Base-by-base conservation (phyloP, 139 green algal species). In the Haematococcus sp. region DNA sequence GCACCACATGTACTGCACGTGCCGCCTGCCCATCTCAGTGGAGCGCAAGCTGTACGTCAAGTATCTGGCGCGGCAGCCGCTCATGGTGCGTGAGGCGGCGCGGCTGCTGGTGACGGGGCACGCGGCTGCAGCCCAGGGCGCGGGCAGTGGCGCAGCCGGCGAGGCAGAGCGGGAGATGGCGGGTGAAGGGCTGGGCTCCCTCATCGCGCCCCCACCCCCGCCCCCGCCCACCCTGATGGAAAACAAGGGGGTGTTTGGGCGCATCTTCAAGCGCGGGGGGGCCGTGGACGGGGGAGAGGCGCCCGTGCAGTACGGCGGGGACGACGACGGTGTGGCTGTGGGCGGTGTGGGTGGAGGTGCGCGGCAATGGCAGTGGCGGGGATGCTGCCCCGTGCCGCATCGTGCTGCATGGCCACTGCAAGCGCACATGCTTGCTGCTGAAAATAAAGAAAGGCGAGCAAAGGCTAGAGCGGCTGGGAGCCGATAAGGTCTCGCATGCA, bases 11-110 rank as follows among this genome's bases (percentile, higher is more conserved):
- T 22, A 68, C 60, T 28, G 17, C 60, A 19, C 60, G 40, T 28
- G 17, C 60, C 40, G 11, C 11, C 7, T 61, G 52, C 9, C 9
- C 11, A 49, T 19, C 34, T 31, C 72, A 46, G 67, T 86, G 34
- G 87, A 92, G 79, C 75, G 77, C 22, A 71, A 68, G 60, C 76
- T 92, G 59, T 92, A 81, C 69, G 32, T 70, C 56, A 81, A 77
- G 75, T 79, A 82, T 60, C 70, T 83, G 27, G 49, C 51, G 15
- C 61, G 76, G 54, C 40, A 68, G 49, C 30, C 60, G 3, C 33
- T 81, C 27, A 31, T 71, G 31, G 78, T 85, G 13, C 67, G 86
- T 17, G 74, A 84, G 68, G 77, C 77, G 25, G 82, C 76, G 25
- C 58, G 82, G 19, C 64, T 85, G 28, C 32, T 83, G 44, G 68